Base-by-base conservation (phyloP, 768 basidiomycete species). In the Russula abietina region DNA sequence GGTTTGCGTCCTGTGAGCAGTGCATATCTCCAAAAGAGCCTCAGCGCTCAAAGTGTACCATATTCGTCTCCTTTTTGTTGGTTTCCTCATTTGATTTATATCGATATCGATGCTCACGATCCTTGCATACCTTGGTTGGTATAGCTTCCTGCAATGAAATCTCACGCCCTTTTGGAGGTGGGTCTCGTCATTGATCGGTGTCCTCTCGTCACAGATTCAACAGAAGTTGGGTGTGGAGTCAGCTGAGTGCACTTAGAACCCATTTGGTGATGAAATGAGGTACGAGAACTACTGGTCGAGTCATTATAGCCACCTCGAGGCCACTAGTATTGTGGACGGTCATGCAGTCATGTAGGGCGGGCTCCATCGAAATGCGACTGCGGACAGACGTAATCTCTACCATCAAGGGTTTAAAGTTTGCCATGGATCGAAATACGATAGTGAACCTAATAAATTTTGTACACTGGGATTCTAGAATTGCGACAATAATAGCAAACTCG, bases 1-100 rank as follows among this genome's bases (percentile, higher is more conserved):
- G 28, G 51, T 28, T 60, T 17, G 45, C 4, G 24, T 16, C 26
- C 39, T 6, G 49, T 49, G 62, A 49, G 38, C 11, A 36, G 46
- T 16, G 11, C 46, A 59, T 22, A 48, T 54, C 43, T 3, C 57
- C 48, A 26, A 57, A 57, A 62, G 45, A 50, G 60, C 55, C 19
- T 24, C 41, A 51, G 63, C 48, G 58, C 59, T 60, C 54, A 50
- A 64, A 55, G 41, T 64, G 63, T 60, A 64, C 63, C 49, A 64
- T 60, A 64, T 59, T 43, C 41, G 58, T 56, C 38, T 46, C 53
- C 53, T 60, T 41, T 55, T 57, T 32, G 38, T 36, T 43, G 24
- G 38, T 12, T 45, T 50, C 33, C 32, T 46, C 54, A 48, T 41
- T 53, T 49, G 62, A 55, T 41, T 22, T 60, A 54, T 64, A 64